Evolutionary conservation across 208 protist genomes (phyloP), one percentile per base, ranked within the genome.

Genomic region (Strigomonas culicis): DNA sequence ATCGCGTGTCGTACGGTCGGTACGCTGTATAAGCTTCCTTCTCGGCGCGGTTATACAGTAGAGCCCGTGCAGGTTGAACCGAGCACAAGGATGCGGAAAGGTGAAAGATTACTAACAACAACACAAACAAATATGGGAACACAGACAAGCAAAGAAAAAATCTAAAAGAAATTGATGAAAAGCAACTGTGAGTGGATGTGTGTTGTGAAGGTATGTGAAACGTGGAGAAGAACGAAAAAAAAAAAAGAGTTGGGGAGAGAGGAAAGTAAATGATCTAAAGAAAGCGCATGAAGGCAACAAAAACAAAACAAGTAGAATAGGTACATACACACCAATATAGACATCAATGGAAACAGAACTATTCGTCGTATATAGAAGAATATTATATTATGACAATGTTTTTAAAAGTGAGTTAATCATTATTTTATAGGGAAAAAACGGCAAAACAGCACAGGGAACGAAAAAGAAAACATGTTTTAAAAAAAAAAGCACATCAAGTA

Each of bases 221-320:
- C 8, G 36, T 6, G 36, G 36, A 41, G 4, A 46, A 63, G 44
- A 46, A 34, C 51, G 59, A 58, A 66, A 64, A 52, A 67, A 31
- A 55, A 60, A 41, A 63, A 56, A 51, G 44, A 36, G 34, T 19
- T 17, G 36, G 8, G 28, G 28, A 19, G 50, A 44, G 22, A 43
- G 1, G 31, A 44, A 55, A 49, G 34, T 31, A 21, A 32, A 57
- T 47, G 31, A 25, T 10, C 28, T 34, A 25, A 36, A 25, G 24
- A 46, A 13, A 31, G 17, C 2, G 24, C 11, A 21, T 8, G 15
- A n/a, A 25, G 8, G 4, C 6, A 15, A 59, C 17, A 36, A 50
- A 41, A 8, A 21, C 13, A 49, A 21, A 28, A 22, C 44, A 10
- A 21, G 31, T 4, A 50, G 19, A 22, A 4, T 22, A 15, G 24